Percentiles rank a stretch among this genome's conserved stretches.
Evolutionary conservation across 306 rosid species (phyloP).

Genomic region (Quercus dentata): DNA sequence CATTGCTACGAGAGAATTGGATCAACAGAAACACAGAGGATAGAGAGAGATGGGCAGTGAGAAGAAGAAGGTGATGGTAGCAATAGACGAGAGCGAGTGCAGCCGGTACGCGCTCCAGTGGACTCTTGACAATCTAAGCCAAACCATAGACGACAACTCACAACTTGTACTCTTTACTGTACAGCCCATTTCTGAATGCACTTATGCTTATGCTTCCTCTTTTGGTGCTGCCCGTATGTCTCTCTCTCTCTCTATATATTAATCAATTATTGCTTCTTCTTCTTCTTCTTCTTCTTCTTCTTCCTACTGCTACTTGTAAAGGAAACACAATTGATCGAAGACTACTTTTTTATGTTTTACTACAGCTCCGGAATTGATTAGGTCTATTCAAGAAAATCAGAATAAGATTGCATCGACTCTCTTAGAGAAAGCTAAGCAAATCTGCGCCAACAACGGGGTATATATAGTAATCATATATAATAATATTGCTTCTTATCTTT

Average conservation of each 20-base stretch:
- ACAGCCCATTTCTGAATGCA: conserved; percentile 10
- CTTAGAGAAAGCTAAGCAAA: conserved; percentile 30
- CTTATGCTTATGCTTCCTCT: conserved; percentile 21
- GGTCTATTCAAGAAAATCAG: conserved; percentile 25
- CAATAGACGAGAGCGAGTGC: conserved; percentile 25
- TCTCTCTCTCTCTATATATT: neutral
- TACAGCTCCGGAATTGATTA: conserved; percentile 28
- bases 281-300: neutral
- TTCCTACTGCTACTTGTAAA: neutral
- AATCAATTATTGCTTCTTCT: neutral
- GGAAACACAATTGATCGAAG: no score
- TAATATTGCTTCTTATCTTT: neutral
- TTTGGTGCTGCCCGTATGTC: conserved; percentile 22
- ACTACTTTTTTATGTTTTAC: neutral
- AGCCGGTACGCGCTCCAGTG: conserved; percentile 30
- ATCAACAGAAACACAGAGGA: no score
- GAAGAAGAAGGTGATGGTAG: conserved; percentile 35
- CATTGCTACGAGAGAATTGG: no score
- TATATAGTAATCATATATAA: neutral
- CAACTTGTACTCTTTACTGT: conserved; percentile 31
- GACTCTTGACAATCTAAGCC: conserved; percentile 19
- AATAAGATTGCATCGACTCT: conserved; percentile 15
- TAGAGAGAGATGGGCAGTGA: neutral
- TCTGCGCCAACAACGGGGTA: conserved; percentile 34
- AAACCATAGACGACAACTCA: conserved; percentile 11